phyloP scores from a whole-genome alignment of 176 grass and related monocot genomes.

The Puccinellia tenuiflora region DNA sequence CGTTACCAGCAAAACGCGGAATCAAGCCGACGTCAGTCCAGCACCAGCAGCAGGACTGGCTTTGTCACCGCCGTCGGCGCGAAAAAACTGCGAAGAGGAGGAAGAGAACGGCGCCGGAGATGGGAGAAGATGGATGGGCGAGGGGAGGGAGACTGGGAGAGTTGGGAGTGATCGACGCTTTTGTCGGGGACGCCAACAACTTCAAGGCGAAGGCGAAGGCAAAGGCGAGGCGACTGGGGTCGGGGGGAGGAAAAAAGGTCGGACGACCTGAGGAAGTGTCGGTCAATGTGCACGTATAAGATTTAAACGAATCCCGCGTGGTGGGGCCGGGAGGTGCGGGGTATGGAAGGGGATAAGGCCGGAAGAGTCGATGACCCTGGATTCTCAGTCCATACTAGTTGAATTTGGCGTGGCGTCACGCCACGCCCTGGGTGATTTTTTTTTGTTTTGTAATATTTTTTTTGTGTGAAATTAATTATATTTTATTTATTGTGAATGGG shows the following conservation, averaged over 20 bases:
- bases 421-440: too few relatives aligned
- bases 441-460: too few relatives aligned
- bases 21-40: background rate
- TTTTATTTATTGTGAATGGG: too few relatives aligned
- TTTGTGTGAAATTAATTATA: too few relatives aligned
- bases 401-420: too few relatives aligned
- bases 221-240: background rate
- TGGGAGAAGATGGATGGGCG: background rate
- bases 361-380: too few relatives aligned
- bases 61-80: background rate
- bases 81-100: background rate
- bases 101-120: background rate
- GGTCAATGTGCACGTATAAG: slow-evolving; percentile 31
- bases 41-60: background rate
- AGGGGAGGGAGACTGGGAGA: background rate
- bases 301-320: background rate
- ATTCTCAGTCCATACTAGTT: too few relatives aligned
- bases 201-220: background rate
- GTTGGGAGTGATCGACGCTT: background rate
- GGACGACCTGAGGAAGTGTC: background rate
- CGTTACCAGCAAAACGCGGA: background rate
- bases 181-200: background rate
- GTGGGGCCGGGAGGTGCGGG: background rate
- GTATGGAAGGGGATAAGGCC: background rate
- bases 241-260: background rate